A percentile compares a stretch with the other conserved stretches of the same genome.
phyloP scores from a whole-genome alignment of 495 filamentous ascomycete genomes.

The Pyrenula massariospora region DNA sequence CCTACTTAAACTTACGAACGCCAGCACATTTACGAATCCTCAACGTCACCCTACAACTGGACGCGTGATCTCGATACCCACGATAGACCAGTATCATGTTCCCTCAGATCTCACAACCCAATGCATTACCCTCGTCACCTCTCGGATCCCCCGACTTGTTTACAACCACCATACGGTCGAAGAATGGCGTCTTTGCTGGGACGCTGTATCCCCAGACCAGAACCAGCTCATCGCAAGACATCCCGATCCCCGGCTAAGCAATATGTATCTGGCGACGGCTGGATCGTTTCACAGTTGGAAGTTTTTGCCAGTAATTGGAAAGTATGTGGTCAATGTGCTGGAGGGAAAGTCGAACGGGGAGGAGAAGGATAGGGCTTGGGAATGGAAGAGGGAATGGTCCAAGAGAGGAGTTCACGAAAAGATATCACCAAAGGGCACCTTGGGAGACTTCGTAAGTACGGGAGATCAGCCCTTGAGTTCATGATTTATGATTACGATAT shows the following conservation, averaged over 20 bases:
- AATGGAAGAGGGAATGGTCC: constrained; percentile 14
- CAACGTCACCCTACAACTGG: constrained; percentile 15
- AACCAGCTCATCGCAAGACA: constrained; percentile 7
- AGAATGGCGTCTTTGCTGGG: constrained; percentile 11
- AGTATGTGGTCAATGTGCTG: constrained; percentile 20
- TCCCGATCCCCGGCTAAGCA: constrained; percentile 4
- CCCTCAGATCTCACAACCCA: constrained; percentile 7
- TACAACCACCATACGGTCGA: constrained; percentile 4
- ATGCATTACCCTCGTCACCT: constrained; percentile 8
- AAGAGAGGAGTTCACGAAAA: background rate
- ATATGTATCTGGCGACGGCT: constrained; percentile 28
- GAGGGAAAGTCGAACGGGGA: constrained; percentile 9
- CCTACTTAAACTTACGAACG: constrained; percentile 25
- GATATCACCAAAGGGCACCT: background rate
- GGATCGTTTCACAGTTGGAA: constrained; percentile 40
- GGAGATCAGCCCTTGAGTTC: no score
- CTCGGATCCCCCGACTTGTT: constrained; percentile 11
- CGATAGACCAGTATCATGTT: constrained; percentile 7
- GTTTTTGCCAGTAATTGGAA: constrained; percentile 34
- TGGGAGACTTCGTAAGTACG: no score
- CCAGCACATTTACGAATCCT: constrained; percentile 20
- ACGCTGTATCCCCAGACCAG: constrained; percentile 6
- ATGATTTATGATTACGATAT: no score
- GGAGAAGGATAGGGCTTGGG: constrained; percentile 19
- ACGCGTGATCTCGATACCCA: constrained; percentile 18